These are phyloP conservation scores for Fusarium fujikuroi DNA, from an alignment of 2,329 filamentous ascomycete species.

Conservation along the genomic window DNA sequence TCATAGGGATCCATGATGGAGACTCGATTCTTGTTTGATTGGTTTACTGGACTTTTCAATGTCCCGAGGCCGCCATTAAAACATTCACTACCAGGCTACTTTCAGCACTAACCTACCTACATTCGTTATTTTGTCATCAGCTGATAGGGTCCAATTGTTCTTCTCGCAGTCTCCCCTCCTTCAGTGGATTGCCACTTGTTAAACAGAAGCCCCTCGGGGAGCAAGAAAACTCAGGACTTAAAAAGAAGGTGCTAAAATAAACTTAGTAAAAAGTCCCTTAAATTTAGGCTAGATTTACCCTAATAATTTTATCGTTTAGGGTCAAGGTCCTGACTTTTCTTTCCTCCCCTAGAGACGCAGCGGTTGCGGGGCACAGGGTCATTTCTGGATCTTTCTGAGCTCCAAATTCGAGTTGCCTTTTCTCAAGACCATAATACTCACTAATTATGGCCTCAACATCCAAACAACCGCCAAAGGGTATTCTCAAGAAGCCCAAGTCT, in stretches of 20 bases:
- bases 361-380: not conserved
- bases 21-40: conserved; percentile 3
- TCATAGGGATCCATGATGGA: conserved; percentile 25
- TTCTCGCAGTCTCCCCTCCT: not conserved
- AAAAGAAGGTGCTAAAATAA: too few relatives aligned
- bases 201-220: not conserved
- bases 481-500: conserved; percentile 65
- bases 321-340: too few relatives aligned
- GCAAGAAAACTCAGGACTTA: too few relatives aligned
- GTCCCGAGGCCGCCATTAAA: not conserved
- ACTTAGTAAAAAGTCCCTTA: too few relatives aligned
- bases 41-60: not conserved
- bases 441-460: conserved; percentile 42
- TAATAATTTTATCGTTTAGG: too few relatives aligned
- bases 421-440: not conserved
- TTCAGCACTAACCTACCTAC: too few relatives aligned
- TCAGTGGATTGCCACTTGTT: conserved; percentile 19
- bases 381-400: conserved; percentile 3
- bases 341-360: not conserved
- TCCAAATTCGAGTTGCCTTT: not conserved
- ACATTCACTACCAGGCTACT: not conserved
- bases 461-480: conserved; percentile 61
- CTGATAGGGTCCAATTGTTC: not conserved
- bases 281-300: too few relatives aligned
- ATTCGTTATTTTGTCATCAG: too few relatives aligned